Conservation (phyloP, 2,329 filamentous ascomycete species). For the Myriangium duriaei region DNA sequence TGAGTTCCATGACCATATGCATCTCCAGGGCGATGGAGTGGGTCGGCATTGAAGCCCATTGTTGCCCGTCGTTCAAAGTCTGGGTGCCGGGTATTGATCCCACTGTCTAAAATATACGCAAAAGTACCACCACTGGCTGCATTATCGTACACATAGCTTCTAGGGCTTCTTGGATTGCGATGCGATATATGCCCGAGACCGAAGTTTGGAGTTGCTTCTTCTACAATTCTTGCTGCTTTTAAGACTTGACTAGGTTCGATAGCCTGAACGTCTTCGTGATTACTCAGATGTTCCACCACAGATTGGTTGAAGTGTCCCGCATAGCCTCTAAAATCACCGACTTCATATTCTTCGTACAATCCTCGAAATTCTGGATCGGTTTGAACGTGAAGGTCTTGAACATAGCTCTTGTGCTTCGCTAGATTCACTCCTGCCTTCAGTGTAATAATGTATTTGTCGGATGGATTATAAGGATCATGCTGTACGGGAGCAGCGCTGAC, state of each 20-base stretch:
- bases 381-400: constrained; percentile 10
- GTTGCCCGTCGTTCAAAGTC: constrained; percentile 26
- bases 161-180: constrained; percentile 11
- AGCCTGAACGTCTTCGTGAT: constrained; percentile 9
- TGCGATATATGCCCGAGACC: constrained; percentile 15
- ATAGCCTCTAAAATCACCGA: constrained; percentile 10
- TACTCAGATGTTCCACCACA: constrained; percentile 10
- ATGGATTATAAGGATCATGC: neutral
- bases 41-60: constrained; percentile 20
- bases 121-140: constrained; percentile 22
- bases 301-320: constrained; percentile 10
- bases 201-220: constrained; percentile 14
- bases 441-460: constrained; percentile 11
- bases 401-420: constrained; percentile 9
- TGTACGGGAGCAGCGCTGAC: too few species aligned
- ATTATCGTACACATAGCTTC: constrained; percentile 12
- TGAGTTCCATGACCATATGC: constrained; percentile 53
- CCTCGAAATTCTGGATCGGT: constrained; percentile 7
- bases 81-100: constrained; percentile 16
- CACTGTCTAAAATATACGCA: constrained; percentile 29
- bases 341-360: constrained; percentile 5
- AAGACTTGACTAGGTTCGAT: constrained; percentile 11
- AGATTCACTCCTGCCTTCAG: constrained; percentile 10
- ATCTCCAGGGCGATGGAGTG: constrained; percentile 22
- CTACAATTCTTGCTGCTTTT: constrained; percentile 7